Percentiles rank a stretch among this genome's conserved stretches.
These are phyloP conservation scores for Fusarium sp. DNA, from an alignment of 2,329 filamentous ascomycete genomes.

Conservation along the genomic window DNA sequence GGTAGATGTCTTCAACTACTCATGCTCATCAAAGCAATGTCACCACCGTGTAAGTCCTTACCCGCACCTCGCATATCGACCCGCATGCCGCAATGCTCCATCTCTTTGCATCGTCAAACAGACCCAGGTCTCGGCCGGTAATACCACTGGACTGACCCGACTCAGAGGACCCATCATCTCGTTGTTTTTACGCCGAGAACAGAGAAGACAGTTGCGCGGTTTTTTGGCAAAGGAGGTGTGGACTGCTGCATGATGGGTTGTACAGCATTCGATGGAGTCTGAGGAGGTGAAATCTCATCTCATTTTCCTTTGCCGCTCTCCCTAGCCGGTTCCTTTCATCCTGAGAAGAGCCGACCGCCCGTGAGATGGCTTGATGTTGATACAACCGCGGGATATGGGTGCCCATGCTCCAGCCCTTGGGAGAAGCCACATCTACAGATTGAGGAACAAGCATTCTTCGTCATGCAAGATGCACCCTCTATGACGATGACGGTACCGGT, in stretches of 20 bases:
- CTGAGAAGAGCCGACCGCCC: slow-evolving; percentile 26
- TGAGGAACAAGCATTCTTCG: slow-evolving; percentile 12
- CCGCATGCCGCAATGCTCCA: slow-evolving; percentile 24
- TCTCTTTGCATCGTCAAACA: slow-evolving; percentile 16
- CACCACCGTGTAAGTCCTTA: slow-evolving; percentile 14
- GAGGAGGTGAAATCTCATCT: background rate
- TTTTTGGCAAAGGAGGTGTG: slow-evolving; percentile 35
- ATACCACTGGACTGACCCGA: slow-evolving; percentile 34
- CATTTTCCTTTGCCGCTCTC: slow-evolving; percentile 6
- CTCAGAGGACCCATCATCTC: slow-evolving; percentile 23
- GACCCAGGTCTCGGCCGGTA: slow-evolving; percentile 37
- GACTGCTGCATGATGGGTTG: slow-evolving; percentile 25
- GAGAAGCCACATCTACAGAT: slow-evolving; percentile 19
- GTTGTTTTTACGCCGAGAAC: slow-evolving; percentile 3
- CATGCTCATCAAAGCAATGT: background rate
- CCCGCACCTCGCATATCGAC: slow-evolving; percentile 24
- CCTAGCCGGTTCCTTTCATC: slow-evolving; percentile 31
- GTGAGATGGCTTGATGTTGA: slow-evolving; percentile 6
- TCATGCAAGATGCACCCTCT: slow-evolving; percentile 21
- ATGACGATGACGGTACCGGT: slow-evolving; percentile 16
- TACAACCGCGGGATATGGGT: background rate
- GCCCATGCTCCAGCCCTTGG: background rate
- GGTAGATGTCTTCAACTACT: slow-evolving; percentile 6
- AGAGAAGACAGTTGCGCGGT: slow-evolving; percentile 25
- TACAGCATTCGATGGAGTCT: slow-evolving; percentile 4